Conservation (phyloP, 768 basidiomycete genomes). For the Lyophyllum shimeji region DNA sequence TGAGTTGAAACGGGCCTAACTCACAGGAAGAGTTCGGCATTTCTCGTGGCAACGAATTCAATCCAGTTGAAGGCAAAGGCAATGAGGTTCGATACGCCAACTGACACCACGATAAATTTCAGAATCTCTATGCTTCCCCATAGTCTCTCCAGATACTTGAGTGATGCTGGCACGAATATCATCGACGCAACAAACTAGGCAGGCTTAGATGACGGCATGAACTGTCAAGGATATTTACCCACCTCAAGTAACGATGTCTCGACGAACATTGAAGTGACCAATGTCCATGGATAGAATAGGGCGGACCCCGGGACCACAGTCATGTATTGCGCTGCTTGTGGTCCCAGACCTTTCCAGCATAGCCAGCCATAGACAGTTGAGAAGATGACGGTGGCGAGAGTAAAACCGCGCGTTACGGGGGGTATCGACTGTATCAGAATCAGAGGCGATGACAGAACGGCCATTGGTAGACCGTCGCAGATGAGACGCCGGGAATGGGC, state of each 20-base stretch:
- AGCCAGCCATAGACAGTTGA: conserved; percentile 68
- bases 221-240: conserved; percentile 26
- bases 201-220: conserved; percentile 10
- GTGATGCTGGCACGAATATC: conserved; percentile 75
- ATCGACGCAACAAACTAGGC: conserved; percentile 74
- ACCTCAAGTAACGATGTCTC: conserved; percentile 87
- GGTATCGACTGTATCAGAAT: conserved; percentile 71
- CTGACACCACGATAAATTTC: conserved; percentile 81
- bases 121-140: conserved; percentile 88
- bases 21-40: conserved; percentile 77
- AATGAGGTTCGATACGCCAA: conserved; percentile 85
- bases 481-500: conserved; percentile 11
- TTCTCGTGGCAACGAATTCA: conserved; percentile 67
- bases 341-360: conserved; percentile 46
- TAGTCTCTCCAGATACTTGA: conserved; percentile 89
- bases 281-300: conserved; percentile 89
- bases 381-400: conserved; percentile 55
- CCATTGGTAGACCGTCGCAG: conserved; percentile 47
- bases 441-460: conserved; percentile 71
- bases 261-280: conserved; percentile 85
- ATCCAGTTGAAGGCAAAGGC: conserved; percentile 89
- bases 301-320: conserved; percentile 80
- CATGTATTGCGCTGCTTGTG: conserved; percentile 59
- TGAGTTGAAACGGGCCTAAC: conserved; percentile 26
- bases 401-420: conserved; percentile 74